A percentile compares a stretch with the other conserved stretches of the same genome.
Evolutionary conservation across 805 yeast species (phyloP).

Genomic region (Candida easanensis): DNA sequence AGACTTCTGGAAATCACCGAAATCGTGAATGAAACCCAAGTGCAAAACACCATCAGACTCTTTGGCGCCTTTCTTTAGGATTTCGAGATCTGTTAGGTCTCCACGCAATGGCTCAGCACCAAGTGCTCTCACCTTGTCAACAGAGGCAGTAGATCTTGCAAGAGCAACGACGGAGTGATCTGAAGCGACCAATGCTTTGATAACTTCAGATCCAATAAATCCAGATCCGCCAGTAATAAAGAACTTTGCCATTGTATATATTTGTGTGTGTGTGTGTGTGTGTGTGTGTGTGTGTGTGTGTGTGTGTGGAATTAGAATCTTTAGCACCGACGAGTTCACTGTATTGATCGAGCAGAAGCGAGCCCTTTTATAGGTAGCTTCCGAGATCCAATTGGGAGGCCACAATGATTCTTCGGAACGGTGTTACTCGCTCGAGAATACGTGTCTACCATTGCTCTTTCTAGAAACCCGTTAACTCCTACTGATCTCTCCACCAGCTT

Average conservation of each 20-base stretch:
- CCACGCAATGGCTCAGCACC: slow-evolving; percentile 32
- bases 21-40: slow-evolving; percentile 35
- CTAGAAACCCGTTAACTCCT: too few relatives aligned
- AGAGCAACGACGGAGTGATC: slow-evolving; percentile 32
- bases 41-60: slow-evolving; percentile 38
- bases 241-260: slow-evolving; percentile 27
- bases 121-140: slow-evolving; percentile 22
- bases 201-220: slow-evolving; percentile 29
- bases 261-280: too few relatives aligned
- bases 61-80: slow-evolving; percentile 27
- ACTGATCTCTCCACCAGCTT: too few relatives aligned
- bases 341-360: too few relatives aligned
- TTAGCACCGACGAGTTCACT: too few relatives aligned
- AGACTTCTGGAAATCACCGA: slow-evolving; percentile 17
- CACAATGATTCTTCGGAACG: too few relatives aligned
- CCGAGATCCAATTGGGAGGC: too few relatives aligned
- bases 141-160: slow-evolving; percentile 33
- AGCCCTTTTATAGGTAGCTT: too few relatives aligned
- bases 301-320: too few relatives aligned
- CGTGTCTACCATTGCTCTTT: too few relatives aligned
- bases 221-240: slow-evolving; percentile 39
- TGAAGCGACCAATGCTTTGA: slow-evolving; percentile 20
- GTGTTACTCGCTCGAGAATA: too few relatives aligned
- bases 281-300: too few relatives aligned
- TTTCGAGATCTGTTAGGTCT: slow-evolving; percentile 28